A percentile compares a stretch with the other conserved stretches of the same genome.
phyloP scores from a whole-genome alignment of 2,329 filamentous ascomycete species.

The Phoma sp. region DNA sequence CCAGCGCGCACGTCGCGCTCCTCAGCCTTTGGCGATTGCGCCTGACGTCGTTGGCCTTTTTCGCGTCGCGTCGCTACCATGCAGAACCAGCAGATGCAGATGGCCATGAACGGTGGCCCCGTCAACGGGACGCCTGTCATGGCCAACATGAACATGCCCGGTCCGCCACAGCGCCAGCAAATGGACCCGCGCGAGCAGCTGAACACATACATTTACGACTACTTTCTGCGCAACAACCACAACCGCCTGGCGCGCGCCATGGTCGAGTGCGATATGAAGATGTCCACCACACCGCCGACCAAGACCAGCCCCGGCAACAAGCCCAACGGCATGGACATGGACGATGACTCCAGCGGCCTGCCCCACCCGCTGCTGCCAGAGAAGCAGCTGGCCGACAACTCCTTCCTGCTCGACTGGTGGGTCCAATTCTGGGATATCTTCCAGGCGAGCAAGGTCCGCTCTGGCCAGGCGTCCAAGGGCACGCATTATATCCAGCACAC shows the following conservation, averaged over 20 bases:
- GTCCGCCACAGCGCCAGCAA: slow-evolving; percentile 39
- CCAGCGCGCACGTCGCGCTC: slow-evolving; percentile 6
- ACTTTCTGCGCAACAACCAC: slow-evolving; percentile 85
- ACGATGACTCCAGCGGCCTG: slow-evolving; percentile 84
- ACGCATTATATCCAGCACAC: slow-evolving; percentile 81
- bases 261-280: slow-evolving; percentile 58
- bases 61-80: slow-evolving; percentile 27
- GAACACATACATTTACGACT: slow-evolving; percentile 91
- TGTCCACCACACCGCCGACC: slow-evolving; percentile 62
- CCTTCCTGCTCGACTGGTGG: slow-evolving; percentile 98
- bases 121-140: slow-evolving; percentile 71
- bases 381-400: slow-evolving; percentile 68
- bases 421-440: slow-evolving; percentile 97
- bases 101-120: slow-evolving; percentile 71
- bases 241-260: slow-evolving; percentile 77
- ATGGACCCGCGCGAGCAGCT: slow-evolving; percentile 60
- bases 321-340: slow-evolving; percentile 70
- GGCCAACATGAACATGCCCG: slow-evolving; percentile 57
- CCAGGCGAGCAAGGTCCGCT: slow-evolving; percentile 72
- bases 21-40: slow-evolving; percentile 3
- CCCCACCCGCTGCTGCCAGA: slow-evolving; percentile 73
- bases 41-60: slow-evolving; percentile 21
- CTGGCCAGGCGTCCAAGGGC: slow-evolving; percentile 39
- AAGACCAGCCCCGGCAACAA: slow-evolving; percentile 70
- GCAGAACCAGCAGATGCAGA: slow-evolving; percentile 63